phyloP scores from a whole-genome alignment of 495 filamentous ascomycete genomes.

The Terfezia claveryi region DNA sequence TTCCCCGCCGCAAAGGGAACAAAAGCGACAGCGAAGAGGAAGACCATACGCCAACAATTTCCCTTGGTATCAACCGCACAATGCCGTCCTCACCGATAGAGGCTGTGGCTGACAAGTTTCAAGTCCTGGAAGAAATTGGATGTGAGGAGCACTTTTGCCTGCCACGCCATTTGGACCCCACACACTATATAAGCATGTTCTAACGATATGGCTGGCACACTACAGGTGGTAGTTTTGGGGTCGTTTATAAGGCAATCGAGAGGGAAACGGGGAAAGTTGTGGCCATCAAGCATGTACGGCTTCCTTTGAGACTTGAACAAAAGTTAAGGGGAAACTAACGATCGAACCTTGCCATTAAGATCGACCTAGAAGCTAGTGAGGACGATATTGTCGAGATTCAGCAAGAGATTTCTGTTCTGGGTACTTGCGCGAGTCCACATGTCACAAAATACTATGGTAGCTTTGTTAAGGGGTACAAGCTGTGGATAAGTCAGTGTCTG shows the following conservation, averaged over 20 bases:
- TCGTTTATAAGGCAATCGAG: slow-evolving; percentile 59
- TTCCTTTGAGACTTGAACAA: slow-evolving; percentile 13
- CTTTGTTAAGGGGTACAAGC: slow-evolving; percentile 77
- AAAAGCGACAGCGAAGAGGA: background rate
- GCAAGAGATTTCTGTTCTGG: slow-evolving; percentile 89
- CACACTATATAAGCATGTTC: background rate
- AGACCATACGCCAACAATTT: background rate
- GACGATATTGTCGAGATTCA: slow-evolving; percentile 99
- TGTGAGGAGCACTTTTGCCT: slow-evolving; percentile 6
- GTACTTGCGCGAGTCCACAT: slow-evolving; percentile 77
- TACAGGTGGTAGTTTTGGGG: slow-evolving; percentile 72
- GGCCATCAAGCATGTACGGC: slow-evolving; percentile 26
- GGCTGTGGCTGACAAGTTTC: slow-evolving; percentile 14
- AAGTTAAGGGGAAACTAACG: slow-evolving; percentile 30
- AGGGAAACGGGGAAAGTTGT: slow-evolving; percentile 17
- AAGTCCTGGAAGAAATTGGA: slow-evolving; percentile 19
- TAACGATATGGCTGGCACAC: background rate
- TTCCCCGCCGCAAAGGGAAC: background rate
- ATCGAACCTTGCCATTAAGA: slow-evolving; percentile 30
- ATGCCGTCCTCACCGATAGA: slow-evolving; percentile 1
- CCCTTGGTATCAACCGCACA: background rate
- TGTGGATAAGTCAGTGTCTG: slow-evolving; percentile 55
- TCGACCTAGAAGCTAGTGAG: slow-evolving; percentile 94
- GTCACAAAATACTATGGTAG: slow-evolving; percentile 96
- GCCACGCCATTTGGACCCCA: background rate